Evolutionary conservation across 495 filamentous ascomycete species (phyloP), one percentile per base, ranked within the genome.

Genomic region (Neohortaea acidophila): DNA sequence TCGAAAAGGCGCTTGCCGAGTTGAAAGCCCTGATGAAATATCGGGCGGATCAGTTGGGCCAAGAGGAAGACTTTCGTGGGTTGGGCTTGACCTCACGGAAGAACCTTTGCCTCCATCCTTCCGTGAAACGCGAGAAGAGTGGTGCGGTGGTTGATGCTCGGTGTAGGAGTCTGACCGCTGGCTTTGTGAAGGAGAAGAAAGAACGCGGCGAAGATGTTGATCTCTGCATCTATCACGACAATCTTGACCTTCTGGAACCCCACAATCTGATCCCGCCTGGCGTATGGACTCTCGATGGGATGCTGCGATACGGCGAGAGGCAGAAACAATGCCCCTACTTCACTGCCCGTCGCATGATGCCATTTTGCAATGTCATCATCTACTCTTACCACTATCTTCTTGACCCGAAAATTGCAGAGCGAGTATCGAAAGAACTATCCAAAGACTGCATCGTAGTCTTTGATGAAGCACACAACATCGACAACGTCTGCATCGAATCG

Each of bases 381-480:
- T 99, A 96, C 57, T 96, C 89, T 7, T 99, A 96, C 53, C 89
- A 99, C 60, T 99, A 97, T 52, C 74, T 99, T 3, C 68, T 99
- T 1, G 89, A 99, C 53, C 89, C 89, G 7, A 96, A 99, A 61
- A 99, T 99, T 49, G 86, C 89, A 17, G 89, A 99, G 55, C 69
- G 89, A 35, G 89, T 99, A 2, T 96, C 91, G 1, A 84, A 81
- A 56, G 87, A 99, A 51, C 69, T 99, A 4, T 94, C 89, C 4
- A 96, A 94, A 44, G 89, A 99, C 55, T 93, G 85, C 54, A 99
- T 99, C 20, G 82, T 99, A 12, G 91, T 99, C 11, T 99, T 99
- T 48, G 89, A 99, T 53, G 89, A 99, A 51, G 89, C 89, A 14
- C 89, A 99, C 59, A 99, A 99, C 45, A 99, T 99, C 50, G 89